phyloP scores from a whole-genome alignment of 2,329 filamentous ascomycete genomes.

The Xylaria arbuscula region DNA sequence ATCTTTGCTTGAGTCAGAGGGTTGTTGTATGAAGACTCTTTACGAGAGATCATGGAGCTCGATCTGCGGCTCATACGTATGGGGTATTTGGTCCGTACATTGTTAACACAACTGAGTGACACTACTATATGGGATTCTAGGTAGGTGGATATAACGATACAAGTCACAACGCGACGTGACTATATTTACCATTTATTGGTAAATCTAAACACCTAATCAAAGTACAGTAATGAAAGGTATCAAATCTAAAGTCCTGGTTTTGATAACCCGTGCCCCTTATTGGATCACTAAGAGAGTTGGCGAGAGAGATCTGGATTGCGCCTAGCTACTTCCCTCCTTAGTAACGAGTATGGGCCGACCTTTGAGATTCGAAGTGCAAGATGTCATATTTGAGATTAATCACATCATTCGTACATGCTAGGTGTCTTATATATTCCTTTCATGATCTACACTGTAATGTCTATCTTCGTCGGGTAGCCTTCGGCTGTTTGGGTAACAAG shows the following conservation, averaged over 20 bases:
- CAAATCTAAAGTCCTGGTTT: conserved; percentile 33
- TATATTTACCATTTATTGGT: no score
- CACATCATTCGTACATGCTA: not conserved
- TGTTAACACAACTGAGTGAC: no score
- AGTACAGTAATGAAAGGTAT: conserved; percentile 10
- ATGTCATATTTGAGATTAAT: conserved; percentile 13
- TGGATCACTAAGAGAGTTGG: conserved; percentile 31
- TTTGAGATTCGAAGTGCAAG: conserved; percentile 35
- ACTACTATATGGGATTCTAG: no score
- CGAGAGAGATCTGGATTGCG: conserved; percentile 36
- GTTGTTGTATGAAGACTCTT: conserved; percentile 39
- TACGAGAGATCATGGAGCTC: conserved; percentile 21
- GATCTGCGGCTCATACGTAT: no score
- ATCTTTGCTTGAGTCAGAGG: conserved; percentile 40
- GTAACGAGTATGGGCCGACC: conserved; percentile 33
- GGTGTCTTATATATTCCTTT: not conserved
- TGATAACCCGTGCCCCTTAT: conserved; percentile 39
- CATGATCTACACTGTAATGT: conserved; percentile 27
- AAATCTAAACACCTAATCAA: no score
- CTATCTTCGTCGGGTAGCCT: conserved; percentile 22
- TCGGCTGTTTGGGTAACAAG: conserved; percentile 33
- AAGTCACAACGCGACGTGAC: no score
- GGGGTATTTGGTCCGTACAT: no score
- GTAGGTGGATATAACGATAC: no score
- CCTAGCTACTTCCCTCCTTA: conserved; percentile 37